These are phyloP conservation scores for Eucalyptus viminalis DNA, from an alignment of 345 rosid species.

Conservation along the genomic window DNA sequence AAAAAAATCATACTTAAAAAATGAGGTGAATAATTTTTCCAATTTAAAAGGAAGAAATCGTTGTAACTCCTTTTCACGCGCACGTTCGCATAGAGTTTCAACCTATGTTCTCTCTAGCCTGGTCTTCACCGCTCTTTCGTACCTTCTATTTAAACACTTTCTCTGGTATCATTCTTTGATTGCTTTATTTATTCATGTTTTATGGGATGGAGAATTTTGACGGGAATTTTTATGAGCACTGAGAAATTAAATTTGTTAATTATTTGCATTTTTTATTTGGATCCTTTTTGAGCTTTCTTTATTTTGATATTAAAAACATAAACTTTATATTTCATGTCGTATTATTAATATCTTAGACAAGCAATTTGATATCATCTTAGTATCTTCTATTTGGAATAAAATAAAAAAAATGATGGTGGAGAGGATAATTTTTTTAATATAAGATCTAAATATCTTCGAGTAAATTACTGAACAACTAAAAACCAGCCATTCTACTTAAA, in stretches of 20 bases:
- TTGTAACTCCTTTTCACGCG: background rate
- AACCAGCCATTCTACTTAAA: too few relatives aligned
- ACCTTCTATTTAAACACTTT: background rate
- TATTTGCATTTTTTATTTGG: background rate
- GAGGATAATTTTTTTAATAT: background rate
- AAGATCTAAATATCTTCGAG: too few relatives aligned
- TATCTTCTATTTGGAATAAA: background rate
- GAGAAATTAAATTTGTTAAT: background rate
- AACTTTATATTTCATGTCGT: rapidly evolving
- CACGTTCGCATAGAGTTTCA: background rate
- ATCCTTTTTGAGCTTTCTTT: background rate
- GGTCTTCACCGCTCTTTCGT: background rate
- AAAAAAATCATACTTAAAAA: background rate
- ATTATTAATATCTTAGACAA: background rate
- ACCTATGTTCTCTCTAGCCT: background rate
- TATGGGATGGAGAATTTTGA: background rate
- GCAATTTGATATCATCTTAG: background rate
- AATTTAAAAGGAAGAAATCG: background rate
- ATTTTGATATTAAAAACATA: background rate
- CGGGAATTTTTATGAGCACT: background rate
- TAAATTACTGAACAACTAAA: too few relatives aligned
- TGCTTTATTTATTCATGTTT: background rate
- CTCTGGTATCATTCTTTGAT: background rate
- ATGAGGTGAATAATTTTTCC: too few relatives aligned
- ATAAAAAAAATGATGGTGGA: background rate